A percentile compares a stretch with the other conserved stretches of the same genome.
Conservation (phyloP, 2,329 filamentous ascomycete species). For the Cadophora sp. region DNA sequence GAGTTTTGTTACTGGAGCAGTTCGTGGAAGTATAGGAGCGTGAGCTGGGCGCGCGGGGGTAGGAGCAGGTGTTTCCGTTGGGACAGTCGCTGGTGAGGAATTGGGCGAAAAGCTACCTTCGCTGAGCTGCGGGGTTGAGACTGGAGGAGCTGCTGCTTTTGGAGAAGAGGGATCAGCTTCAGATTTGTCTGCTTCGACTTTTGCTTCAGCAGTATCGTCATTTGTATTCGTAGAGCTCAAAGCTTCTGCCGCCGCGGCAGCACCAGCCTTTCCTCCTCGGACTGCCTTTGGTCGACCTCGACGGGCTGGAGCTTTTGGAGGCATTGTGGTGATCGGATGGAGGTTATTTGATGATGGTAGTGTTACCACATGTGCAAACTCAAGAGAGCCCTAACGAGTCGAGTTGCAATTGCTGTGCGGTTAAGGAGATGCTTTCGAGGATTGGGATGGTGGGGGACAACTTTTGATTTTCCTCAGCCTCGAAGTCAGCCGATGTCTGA, state of each 20-base stretch:
- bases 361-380: constrained; percentile 27
- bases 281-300: constrained; percentile 36
- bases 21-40: background rate
- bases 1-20: background rate
- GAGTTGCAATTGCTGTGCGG: background rate
- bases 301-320: constrained; percentile 37
- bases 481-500: background rate
- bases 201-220: background rate
- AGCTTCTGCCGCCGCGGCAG: constrained; percentile 21
- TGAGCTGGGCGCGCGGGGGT: constrained; percentile 35
- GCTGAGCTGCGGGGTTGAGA: constrained; percentile 28
- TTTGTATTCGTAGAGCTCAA: background rate
- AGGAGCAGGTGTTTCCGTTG: constrained; percentile 43
- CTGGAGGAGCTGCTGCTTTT: constrained; percentile 1
- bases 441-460: constrained; percentile 24
- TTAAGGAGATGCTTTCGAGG: background rate
- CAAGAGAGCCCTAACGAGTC: no score
- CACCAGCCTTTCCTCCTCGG: constrained; percentile 29
- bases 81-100: constrained; percentile 39
- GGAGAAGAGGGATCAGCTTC: constrained; percentile 16
- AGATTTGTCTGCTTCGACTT: constrained; percentile 17
- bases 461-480: constrained; percentile 23
- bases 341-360: background rate
- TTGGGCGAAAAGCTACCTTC: constrained; percentile 39
- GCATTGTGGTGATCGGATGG: constrained; percentile 31